Evolutionary conservation across 805 yeast species (phyloP).

Genomic region (Saccharomyces mikatae): DNA sequence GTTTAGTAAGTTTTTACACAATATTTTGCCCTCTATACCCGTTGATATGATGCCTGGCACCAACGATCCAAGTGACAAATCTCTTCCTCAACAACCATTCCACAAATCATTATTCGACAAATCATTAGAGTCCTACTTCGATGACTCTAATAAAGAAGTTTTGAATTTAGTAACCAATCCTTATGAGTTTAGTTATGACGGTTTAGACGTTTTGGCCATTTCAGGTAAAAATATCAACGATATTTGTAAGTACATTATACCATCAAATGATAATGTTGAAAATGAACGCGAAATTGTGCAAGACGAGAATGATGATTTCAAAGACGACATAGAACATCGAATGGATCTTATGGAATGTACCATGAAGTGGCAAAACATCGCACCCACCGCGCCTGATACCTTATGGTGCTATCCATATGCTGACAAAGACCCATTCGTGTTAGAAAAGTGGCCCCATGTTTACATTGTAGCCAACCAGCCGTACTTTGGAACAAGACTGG

Average conservation of each 20-base stretch:
- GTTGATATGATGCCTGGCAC: slow-evolving; percentile 79
- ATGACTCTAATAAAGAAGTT: slow-evolving; percentile 32
- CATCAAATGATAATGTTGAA: slow-evolving; percentile 12
- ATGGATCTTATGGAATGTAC: slow-evolving; percentile 57
- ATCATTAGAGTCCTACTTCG: slow-evolving; percentile 35
- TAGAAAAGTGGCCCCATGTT: slow-evolving; percentile 78
- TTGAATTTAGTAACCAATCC: slow-evolving; percentile 61
- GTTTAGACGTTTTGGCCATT: slow-evolving; percentile 55
- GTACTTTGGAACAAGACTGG: slow-evolving; percentile 40
- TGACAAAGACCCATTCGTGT: slow-evolving; percentile 68
- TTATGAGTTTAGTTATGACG: slow-evolving; percentile 52
- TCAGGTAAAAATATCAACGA: slow-evolving; percentile 84
- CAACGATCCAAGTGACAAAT: slow-evolving; percentile 73
- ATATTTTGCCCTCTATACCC: slow-evolving; percentile 52
- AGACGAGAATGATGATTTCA: slow-evolving; percentile 13
- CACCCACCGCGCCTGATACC: slow-evolving; percentile 96
- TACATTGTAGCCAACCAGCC: slow-evolving; percentile 84
- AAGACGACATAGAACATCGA: slow-evolving; percentile 29
- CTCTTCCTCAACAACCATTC: slow-evolving; percentile 86
- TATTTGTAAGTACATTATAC: slow-evolving; percentile 55
- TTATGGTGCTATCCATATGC: slow-evolving; percentile 80
- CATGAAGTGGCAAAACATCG: slow-evolving; percentile 73
- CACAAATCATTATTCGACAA: slow-evolving; percentile 62
- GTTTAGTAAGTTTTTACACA: slow-evolving; percentile 53
- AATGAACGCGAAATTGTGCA: slow-evolving; percentile 28